phyloP scores from a whole-genome alignment of 352 stramenopile genomes.

The Pythium rhizo-oryzae region DNA sequence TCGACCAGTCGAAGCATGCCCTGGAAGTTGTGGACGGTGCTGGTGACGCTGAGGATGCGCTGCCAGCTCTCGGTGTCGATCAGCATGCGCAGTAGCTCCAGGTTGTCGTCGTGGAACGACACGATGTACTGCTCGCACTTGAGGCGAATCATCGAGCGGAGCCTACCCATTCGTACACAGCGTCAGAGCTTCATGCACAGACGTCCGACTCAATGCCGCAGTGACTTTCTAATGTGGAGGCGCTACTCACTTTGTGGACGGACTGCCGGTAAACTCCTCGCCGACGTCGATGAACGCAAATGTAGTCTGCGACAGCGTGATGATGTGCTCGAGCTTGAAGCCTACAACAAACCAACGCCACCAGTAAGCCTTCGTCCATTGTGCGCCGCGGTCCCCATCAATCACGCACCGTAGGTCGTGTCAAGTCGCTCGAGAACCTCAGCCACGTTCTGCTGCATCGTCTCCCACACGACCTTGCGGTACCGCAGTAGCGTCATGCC shows the following conservation, averaged over 20 bases:
- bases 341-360: slow-evolving; percentile 30
- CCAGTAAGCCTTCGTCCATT: neutral
- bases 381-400: too few relatives aligned
- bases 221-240: too few relatives aligned
- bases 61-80: slow-evolving; percentile 87
- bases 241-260: slow-evolving; percentile 65
- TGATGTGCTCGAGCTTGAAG: slow-evolving; percentile 90
- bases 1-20: slow-evolving; percentile 71
- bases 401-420: slow-evolving; percentile 59
- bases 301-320: slow-evolving; percentile 75
- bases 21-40: slow-evolving; percentile 46
- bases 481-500: slow-evolving; percentile 81
- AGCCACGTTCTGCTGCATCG: slow-evolving; percentile 79
- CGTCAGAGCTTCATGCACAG: too few relatives aligned
- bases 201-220: too few relatives aligned
- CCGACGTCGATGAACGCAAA: slow-evolving; percentile 81
- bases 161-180: slow-evolving; percentile 28
- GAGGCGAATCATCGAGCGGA: slow-evolving; percentile 67
- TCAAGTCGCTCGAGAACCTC: slow-evolving; percentile 75
- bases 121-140: slow-evolving; percentile 85
- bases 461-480: slow-evolving; percentile 87
- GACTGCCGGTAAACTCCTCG: slow-evolving; percentile 80
- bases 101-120: slow-evolving; percentile 80
- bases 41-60: slow-evolving; percentile 55
- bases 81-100: slow-evolving; percentile 83